Conservation (phyloP, 2,329 filamentous ascomycete species). For the Fusarium pilosicola region DNA sequence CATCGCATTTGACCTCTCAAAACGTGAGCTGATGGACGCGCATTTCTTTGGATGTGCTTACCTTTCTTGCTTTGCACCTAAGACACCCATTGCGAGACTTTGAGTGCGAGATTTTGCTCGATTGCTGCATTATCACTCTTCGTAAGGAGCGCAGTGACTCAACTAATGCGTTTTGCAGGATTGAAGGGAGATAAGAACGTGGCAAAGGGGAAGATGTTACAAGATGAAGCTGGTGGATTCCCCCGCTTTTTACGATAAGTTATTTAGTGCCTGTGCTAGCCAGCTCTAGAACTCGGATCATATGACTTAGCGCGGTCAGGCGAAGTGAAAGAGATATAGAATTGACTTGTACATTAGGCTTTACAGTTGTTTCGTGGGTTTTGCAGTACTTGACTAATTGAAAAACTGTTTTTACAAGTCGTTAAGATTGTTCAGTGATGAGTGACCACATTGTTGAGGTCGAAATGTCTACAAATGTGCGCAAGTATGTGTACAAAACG, state of each 20-base stretch:
- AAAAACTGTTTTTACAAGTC: too few relatives aligned
- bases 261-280: background rate
- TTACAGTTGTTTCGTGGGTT: too few relatives aligned
- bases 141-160: background rate
- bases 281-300: background rate
- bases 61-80: slow-evolving; percentile 6
- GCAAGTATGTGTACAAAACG: too few relatives aligned
- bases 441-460: too few relatives aligned
- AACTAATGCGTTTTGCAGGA: background rate
- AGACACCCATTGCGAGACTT: slow-evolving; percentile 1
- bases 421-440: rapidly evolving
- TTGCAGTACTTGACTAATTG: too few relatives aligned
- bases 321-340: background rate
- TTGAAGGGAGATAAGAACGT: background rate
- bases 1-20: slow-evolving; percentile 6
- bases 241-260: background rate
- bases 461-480: too few relatives aligned
- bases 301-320: background rate
- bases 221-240: background rate
- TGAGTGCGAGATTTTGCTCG: background rate
- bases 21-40: background rate
- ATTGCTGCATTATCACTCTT: background rate
- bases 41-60: background rate
- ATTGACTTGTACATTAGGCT: background rate
- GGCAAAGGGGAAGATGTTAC: too few relatives aligned